Percentiles rank a stretch among this genome's conserved stretches.
Conservation (phyloP, 2,329 filamentous ascomycete species). For the Huntiella omanensis region DNA sequence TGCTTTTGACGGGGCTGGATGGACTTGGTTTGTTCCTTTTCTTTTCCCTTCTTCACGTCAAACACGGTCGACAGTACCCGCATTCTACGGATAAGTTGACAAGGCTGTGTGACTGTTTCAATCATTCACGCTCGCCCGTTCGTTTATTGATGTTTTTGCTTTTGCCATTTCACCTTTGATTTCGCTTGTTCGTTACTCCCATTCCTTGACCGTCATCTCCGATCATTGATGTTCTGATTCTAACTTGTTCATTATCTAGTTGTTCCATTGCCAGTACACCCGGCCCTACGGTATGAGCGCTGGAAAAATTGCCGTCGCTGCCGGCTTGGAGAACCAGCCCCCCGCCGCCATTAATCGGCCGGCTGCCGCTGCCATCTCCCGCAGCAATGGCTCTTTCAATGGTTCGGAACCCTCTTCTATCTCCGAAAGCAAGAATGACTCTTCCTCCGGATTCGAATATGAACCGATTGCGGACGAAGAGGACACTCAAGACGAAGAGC, state of each 20-base stretch:
- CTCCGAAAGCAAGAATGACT: not conserved
- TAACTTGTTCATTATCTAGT: not conserved
- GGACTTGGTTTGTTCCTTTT: too few relatives aligned
- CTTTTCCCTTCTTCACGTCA: too few relatives aligned
- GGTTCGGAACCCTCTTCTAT: not conserved
- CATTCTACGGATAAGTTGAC: too few relatives aligned
- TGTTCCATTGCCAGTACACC: not conserved
- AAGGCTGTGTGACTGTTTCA: too few relatives aligned
- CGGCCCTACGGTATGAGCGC: not conserved
- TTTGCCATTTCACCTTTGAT: not conserved
- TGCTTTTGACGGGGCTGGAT: too few relatives aligned
- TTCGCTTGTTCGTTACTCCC: not conserved
- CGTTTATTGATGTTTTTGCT: not conserved
- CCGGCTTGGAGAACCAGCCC: not conserved
- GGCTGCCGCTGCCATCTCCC: not conserved
- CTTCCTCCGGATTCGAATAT: not conserved
- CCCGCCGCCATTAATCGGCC: not conserved
- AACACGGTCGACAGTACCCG: too few relatives aligned
- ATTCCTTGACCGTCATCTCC: not conserved
- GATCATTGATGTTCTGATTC: not conserved
- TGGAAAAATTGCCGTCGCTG: not conserved
- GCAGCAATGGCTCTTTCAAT: not conserved
- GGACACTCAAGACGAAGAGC: slow-evolving; percentile 9
- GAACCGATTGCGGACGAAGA: slow-evolving; percentile 9
- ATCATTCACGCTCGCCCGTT: too few relatives aligned